phyloP scores from a whole-genome alignment of 1,284 basidiomycete genomes.

The Stygiomarasmius scandens region DNA sequence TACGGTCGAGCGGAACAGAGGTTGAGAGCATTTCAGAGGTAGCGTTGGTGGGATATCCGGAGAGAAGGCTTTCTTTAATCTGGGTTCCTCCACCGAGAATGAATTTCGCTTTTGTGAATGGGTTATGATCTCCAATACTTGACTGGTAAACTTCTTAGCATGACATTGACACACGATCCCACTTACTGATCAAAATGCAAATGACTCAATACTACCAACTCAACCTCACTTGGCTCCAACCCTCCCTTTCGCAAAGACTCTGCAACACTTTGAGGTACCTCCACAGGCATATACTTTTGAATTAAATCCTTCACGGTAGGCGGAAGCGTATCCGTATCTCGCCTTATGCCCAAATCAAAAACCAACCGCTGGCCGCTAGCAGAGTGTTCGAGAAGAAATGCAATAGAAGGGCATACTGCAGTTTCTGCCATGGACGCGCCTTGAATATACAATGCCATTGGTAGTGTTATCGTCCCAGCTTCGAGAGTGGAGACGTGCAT shows the following conservation, averaged over 20 bases:
- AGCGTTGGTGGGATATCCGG: constrained; percentile 38
- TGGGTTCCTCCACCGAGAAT: constrained; percentile 44
- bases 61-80: constrained; percentile 35
- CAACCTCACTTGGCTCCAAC: constrained; percentile 41
- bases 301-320: constrained; percentile 32
- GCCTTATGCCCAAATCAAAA: constrained; percentile 59
- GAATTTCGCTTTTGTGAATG: constrained; percentile 50
- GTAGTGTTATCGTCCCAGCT: constrained; percentile 42
- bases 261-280: constrained; percentile 43
- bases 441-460: constrained; percentile 39
- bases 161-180: neutral
- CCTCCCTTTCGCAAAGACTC: constrained; percentile 54
- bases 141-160: no score
- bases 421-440: constrained; percentile 29
- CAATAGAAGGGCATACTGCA: constrained; percentile 41
- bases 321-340: constrained; percentile 44
- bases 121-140: constrained; percentile 42
- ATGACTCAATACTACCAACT: constrained; percentile 52
- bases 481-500: constrained; percentile 52
- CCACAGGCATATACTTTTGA: constrained; percentile 28
- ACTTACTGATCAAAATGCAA: constrained; percentile 40
- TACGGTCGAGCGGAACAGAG: constrained; percentile 46
- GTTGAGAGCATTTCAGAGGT: constrained; percentile 33
- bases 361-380: constrained; percentile 39
- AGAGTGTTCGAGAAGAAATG: constrained; percentile 53